These are phyloP conservation scores for Colletotrichum sp. DNA, from an alignment of 2,329 filamentous ascomycete species.

Conservation along the genomic window DNA sequence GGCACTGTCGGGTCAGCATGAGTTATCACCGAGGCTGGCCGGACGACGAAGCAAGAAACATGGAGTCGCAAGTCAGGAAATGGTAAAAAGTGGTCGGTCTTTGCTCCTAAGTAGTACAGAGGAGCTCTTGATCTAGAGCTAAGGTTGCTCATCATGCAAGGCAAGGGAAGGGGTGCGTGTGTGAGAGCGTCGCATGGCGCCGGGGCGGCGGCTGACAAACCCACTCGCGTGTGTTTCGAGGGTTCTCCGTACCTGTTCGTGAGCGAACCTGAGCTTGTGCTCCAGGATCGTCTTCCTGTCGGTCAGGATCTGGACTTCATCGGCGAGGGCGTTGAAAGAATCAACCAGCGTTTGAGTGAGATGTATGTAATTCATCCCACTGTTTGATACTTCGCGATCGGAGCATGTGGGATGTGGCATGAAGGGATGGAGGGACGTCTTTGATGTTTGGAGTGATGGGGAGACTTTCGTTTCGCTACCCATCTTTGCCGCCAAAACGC, in stretches of 20 bases:
- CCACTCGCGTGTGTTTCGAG: constrained; percentile 1
- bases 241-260: constrained; percentile 62
- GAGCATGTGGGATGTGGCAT: constrained; percentile 18
- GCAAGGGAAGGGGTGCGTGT: constrained; percentile 11
- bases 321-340: constrained; percentile 67
- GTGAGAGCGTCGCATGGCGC: constrained; percentile 2
- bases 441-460: constrained; percentile 14
- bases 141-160: constrained; percentile 55
- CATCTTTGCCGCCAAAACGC: constrained; percentile 12
- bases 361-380: constrained; percentile 46
- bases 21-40: background rate
- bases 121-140: constrained; percentile 87
- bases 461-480: constrained; percentile 15
- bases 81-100: constrained; percentile 63
- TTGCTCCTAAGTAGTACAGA: constrained; percentile 43
- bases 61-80: constrained; percentile 39
- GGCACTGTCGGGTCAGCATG: constrained; percentile 22
- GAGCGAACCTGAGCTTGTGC: constrained; percentile 69
- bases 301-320: constrained; percentile 67
- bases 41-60: constrained; percentile 11
- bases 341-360: constrained; percentile 63
- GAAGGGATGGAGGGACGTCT: constrained; percentile 9
- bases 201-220: constrained; percentile 16
- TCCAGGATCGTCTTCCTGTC: constrained; percentile 69
- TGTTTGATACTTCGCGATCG: constrained; percentile 16